A percentile compares a stretch with the other conserved stretches of the same genome.
These are phyloP conservation scores for Coffea eugenioides DNA, from an alignment of 257 asterid genomes.

Conservation along the genomic window DNA sequence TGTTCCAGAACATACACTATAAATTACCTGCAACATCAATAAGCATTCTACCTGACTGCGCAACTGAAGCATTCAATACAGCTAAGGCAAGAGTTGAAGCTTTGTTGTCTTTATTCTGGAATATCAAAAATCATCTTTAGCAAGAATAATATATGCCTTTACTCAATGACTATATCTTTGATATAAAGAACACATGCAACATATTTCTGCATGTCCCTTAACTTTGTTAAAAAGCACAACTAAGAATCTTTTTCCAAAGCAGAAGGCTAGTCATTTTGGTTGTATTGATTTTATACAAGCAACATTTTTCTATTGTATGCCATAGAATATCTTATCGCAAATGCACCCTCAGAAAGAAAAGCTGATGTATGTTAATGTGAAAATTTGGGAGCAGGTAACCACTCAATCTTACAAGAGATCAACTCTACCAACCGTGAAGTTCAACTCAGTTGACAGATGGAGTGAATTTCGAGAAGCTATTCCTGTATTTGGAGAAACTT, in stretches of 20 bases:
- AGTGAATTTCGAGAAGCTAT: constrained; percentile 50
- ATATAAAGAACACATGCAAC: neutral
- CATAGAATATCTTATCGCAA: neutral
- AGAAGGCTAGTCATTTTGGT: too few relatives aligned
- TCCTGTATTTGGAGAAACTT: constrained; percentile 42
- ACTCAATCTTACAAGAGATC: constrained; percentile 49
- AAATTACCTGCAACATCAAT: constrained; percentile 65
- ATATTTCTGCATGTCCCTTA: neutral
- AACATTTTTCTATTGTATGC: neutral
- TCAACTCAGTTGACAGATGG: constrained; percentile 55
- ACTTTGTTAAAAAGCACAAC: neutral
- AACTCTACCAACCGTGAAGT: constrained; percentile 33
- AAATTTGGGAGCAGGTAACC: constrained; percentile 41
- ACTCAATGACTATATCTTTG: neutral
- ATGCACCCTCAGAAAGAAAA: neutral
- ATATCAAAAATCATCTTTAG: neutral
- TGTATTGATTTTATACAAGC: neutral
- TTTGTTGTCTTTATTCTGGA: neutral
- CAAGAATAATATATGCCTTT: neutral
- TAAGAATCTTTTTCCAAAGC: too few relatives aligned
- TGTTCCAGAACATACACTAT: constrained; percentile 44
- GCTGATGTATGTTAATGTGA: neutral
- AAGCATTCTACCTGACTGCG: constrained; percentile 89
- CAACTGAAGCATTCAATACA: constrained; percentile 65
- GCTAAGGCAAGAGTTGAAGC: constrained; percentile 53